Evolutionary conservation across 1,139 yeast genomes (phyloP), one percentile per base, ranked within the genome.

Genomic region (Candida smagusa): DNA sequence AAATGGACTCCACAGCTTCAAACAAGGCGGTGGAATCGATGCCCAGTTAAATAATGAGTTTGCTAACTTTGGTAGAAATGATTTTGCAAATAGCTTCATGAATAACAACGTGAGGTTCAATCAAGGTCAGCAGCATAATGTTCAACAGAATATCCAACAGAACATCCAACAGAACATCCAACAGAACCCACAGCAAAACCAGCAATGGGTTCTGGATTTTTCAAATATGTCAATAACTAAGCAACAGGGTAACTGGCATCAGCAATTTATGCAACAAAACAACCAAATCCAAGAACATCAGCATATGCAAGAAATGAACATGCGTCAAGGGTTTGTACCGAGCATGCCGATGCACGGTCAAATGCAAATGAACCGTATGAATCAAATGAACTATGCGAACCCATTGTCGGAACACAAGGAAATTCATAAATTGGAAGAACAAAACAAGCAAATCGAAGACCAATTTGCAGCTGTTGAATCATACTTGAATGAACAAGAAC

Each of bases 381-480:
- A 33, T 21, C 29, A 23, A 6, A 27, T 21, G 22, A 12, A 16
- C 34, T 29, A 34, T 30, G 3, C 29, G 9, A 11, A 8, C 8
- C 27, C 29, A 5, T 21, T 31, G 32, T 39, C 59, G 1, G 71
- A 66, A 42, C 72, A 65, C 38, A 53, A 54, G 42, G 60, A 61
- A 39, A 26, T 58, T 9, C 72, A 65, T 36, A 49, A 54, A 25
- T 23, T 52, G n/a, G 66, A 63, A 22, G 46, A 58, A 8, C 65
- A 63, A 27, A 46, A 55, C 4, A 48, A 54, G 33, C 53, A 49
- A 22, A 61, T 69, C 36, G 72, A 67, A 28, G 51, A 58, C 25
- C 65, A 69, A 39, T 70, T 70, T 45, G 65, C 61, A 28, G 50
- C 56, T 41, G 35, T 71, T 22, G 76, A 69, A 41, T 48, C 50